Evolutionary conservation across 768 basidiomycete species (phyloP).

Genomic region (Pleurotus cornucopiae): DNA sequence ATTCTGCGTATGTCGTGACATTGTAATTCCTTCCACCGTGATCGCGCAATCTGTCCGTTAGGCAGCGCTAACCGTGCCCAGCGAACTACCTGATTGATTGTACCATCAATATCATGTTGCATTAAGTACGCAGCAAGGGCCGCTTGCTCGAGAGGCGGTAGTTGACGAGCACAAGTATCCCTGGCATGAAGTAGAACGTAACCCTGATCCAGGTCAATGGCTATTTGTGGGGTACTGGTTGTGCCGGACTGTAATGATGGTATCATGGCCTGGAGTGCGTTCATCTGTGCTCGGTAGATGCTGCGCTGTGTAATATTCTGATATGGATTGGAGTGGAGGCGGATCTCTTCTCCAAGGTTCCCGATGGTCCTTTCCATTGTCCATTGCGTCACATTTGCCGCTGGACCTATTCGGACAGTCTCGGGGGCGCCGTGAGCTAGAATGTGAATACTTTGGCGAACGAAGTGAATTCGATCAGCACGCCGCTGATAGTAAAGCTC

Average conservation of each 20-base stretch:
- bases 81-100: background rate
- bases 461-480: conserved; percentile 2
- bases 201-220: conserved; percentile 3
- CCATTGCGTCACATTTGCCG: background rate
- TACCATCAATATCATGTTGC: background rate
- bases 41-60: conserved; percentile 10
- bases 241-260: background rate
- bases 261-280: background rate
- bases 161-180: background rate
- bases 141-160: background rate
- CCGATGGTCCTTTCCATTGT: conserved; percentile 6
- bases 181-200: conserved; percentile 7
- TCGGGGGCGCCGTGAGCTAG: conserved; percentile 9
- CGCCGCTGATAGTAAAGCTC: conserved; percentile 7
- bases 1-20: background rate
- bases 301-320: conserved; percentile 4
- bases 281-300: conserved; percentile 2
- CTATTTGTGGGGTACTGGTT: background rate
- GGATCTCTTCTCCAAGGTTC: conserved; percentile 6
- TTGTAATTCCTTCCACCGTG: conserved; percentile 7
- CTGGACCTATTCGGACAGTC: background rate
- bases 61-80: conserved; percentile 11
- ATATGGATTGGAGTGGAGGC: conserved; percentile 7
- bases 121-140: background rate
- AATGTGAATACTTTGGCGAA: conserved; percentile 5